A percentile compares a stretch with the other conserved stretches of the same genome.
Evolutionary conservation across 1,284 basidiomycete genomes (phyloP).

Genomic region (Peniophora sp.): DNA sequence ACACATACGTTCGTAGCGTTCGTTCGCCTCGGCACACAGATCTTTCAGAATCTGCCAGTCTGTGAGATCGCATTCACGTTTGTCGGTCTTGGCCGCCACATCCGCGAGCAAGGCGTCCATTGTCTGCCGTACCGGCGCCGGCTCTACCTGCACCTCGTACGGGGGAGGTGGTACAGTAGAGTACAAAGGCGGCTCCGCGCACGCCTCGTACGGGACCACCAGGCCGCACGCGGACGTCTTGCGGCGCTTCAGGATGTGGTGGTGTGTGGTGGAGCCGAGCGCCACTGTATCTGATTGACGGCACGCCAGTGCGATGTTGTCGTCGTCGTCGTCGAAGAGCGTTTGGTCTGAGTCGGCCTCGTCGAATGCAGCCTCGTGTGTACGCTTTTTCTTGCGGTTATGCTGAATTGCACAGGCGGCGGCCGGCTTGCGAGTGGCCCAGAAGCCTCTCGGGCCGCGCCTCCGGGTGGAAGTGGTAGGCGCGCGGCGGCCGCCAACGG

Average conservation of each 20-base stretch:
- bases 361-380: too few relatives aligned
- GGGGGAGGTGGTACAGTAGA: too few relatives aligned
- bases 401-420: not conserved
- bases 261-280: not conserved
- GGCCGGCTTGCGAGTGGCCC: not conserved
- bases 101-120: conserved; percentile 4
- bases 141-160: too few relatives aligned
- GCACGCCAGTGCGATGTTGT: conserved; percentile 18
- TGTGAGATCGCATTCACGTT: conserved; percentile 29
- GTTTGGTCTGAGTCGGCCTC: too few relatives aligned
- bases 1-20: conserved; percentile 49
- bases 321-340: conserved; percentile 21
- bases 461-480: not conserved
- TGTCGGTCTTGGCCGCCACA: conserved; percentile 5
- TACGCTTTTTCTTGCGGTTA: too few relatives aligned
- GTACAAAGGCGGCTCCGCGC: too few relatives aligned
- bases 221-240: too few relatives aligned
- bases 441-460: not conserved
- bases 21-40: conserved; percentile 45
- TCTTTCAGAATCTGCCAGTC: conserved; percentile 64
- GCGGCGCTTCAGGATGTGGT: too few relatives aligned
- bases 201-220: too few relatives aligned
- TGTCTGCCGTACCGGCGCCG: conserved; percentile 1
- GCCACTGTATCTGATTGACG: conserved; percentile 6
- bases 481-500: too few relatives aligned